A percentile compares a stretch with the other conserved stretches of the same genome.
These are phyloP conservation scores for Tetragonia tetragonoides DNA, from an alignment of 148 eudicot species.

Conservation along the genomic window DNA sequence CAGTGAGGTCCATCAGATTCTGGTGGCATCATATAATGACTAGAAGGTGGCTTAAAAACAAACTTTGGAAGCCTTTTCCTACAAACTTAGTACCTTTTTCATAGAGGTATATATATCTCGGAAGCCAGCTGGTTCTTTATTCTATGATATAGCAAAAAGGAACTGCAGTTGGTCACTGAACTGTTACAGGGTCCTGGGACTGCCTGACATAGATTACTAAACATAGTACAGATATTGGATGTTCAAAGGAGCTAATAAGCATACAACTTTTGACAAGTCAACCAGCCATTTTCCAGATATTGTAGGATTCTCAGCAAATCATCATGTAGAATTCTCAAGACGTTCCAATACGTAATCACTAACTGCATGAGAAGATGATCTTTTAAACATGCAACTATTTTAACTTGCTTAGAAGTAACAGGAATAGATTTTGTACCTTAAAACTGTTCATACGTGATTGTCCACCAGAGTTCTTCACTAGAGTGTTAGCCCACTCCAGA, in stretches of 20 bases:
- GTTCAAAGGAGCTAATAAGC: neutral
- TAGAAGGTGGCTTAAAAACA: neutral
- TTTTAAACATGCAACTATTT: too few species aligned
- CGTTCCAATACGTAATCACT: neutral
- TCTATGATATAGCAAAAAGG: too few species aligned
- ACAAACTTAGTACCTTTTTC: neutral
- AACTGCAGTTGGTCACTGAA: neutral
- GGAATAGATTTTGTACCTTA: conserved; percentile 52
- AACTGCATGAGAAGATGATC: neutral
- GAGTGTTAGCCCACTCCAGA: conserved; percentile 83
- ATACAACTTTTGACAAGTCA: neutral
- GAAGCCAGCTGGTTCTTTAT: too few species aligned
- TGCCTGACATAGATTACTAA: neutral
- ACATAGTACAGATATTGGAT: neutral
- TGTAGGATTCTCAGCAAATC: neutral
- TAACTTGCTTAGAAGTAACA: neutral
- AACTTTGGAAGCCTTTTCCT: neutral
- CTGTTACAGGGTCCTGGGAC: neutral
- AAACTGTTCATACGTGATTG: conserved; percentile 74
- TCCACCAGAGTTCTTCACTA: conserved; percentile 70
- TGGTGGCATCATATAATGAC: neutral
- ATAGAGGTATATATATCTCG: too few species aligned
- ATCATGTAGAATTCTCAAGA: too few species aligned
- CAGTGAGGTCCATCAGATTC: too few species aligned
- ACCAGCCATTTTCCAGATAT: neutral